Percentiles rank a stretch among this genome's conserved stretches.
Conservation (phyloP, 2,329 filamentous ascomycete species). For the Chaetomium sp. region DNA sequence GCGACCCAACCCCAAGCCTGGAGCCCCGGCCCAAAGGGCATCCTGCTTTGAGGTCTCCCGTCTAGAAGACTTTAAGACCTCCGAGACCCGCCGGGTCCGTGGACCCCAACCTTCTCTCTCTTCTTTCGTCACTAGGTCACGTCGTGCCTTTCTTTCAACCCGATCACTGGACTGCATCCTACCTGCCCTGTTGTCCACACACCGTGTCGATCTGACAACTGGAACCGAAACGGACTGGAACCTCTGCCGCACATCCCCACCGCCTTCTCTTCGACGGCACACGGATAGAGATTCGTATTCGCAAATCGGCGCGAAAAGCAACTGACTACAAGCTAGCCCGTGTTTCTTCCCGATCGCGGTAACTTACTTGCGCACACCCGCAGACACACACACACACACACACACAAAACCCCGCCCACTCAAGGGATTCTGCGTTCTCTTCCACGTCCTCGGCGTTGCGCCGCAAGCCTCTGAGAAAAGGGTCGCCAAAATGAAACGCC, state of each 20-base stretch:
- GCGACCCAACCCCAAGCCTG: conserved; percentile 3
- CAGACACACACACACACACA: too few species aligned
- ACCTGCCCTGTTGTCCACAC: neutral
- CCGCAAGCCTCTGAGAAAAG: neutral
- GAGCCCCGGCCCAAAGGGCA: conserved; percentile 6
- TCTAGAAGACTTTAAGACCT: conserved; percentile 5
- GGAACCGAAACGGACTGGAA: neutral
- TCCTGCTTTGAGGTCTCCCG: neutral
- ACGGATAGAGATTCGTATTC: too few species aligned
- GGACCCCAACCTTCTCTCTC: conserved; percentile 17
- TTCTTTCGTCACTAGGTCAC: neutral
- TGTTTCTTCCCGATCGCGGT: too few species aligned
- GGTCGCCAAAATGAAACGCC: conserved; percentile 57
- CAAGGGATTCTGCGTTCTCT: neutral
- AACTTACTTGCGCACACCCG: too few species aligned
- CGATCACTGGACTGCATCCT: neutral
- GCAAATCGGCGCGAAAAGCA: too few species aligned
- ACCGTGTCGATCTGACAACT: neutral
- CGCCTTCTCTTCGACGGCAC: too few species aligned
- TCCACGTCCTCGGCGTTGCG: neutral
- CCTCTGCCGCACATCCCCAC: too few species aligned
- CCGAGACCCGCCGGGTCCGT: conserved; percentile 14
- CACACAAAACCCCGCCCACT: neutral
- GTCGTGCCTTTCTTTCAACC: neutral
- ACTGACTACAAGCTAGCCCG: too few species aligned